Evolutionary conservation across 169 alveolate species (phyloP), one percentile per base, ranked within the genome.

Genomic region (Babesia bovis): DNA sequence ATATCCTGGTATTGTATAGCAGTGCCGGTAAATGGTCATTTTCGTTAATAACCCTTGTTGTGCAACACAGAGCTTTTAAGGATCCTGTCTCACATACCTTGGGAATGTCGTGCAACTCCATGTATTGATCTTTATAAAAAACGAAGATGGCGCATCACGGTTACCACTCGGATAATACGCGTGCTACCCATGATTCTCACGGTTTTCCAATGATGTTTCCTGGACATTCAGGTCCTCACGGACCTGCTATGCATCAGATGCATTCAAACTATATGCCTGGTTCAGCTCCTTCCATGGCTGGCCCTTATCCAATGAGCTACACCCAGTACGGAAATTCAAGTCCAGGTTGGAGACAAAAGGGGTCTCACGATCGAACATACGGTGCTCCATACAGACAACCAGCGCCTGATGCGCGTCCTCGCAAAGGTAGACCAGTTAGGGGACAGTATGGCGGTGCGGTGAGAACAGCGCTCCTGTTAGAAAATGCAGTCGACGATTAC

Each of bases 391-490:
- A 63, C 49, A 15, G 50, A 23, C 32, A 40, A 45, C 10, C 2
- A 26, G 36, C 25, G 36, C 23, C 73, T 15, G 38, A 45, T 23
- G 0, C 60, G 49, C 73, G 73, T 10, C 2, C 21, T 19, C 40
- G 19, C 17, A 49, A 60, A 9, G 51, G 63, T 5, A 19, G 73
- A 21, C 19, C 61, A 1, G 4, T 6, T 3, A 28, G 47, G 60
- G 13, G 36, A 0, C 30, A 28, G 30, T 23, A 2, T n/a, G 60
- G 10, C 35, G 5, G 21, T 6, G 2, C 33, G 12, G 25, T 35
- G 42, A 56, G 87, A 41, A 12, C 45, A 41, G 87, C 87, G 30
- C n/a, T 78, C 4, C 69, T 58, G 28, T 13, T 78, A 23, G 83
- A 56, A 32, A 13, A 69, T 58, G 65, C 74, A 5, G 59, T 21